These are phyloP conservation scores for Trichosanthes cucumerina DNA, from an alignment of 306 rosid genomes.

Conservation along the genomic window DNA sequence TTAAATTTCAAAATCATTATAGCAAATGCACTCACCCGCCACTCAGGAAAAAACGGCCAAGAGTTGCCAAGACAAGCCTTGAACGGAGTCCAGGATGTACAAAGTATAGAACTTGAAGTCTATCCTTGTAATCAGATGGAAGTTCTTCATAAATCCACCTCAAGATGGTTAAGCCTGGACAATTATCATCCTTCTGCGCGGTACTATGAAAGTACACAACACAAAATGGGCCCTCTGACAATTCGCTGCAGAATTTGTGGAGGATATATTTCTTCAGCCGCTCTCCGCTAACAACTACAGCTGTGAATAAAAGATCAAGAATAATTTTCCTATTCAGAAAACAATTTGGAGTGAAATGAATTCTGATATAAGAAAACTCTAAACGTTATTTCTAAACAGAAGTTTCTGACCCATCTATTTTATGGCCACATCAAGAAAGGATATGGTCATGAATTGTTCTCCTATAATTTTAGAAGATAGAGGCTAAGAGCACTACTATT, in stretches of 20 bases:
- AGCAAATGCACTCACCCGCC: conserved; percentile 56
- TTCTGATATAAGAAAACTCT: neutral
- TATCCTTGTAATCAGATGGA: conserved; percentile 58
- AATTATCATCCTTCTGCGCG: conserved; percentile 80
- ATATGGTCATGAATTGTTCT: neutral
- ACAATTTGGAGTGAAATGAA: neutral
- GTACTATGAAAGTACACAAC: conserved; percentile 74
- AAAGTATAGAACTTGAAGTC: conserved; percentile 73
- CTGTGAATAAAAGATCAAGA: conserved; percentile 26
- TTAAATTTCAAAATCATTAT: neutral
- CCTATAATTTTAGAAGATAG: neutral
- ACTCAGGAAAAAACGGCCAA: conserved; percentile 73
- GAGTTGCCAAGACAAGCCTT: conserved; percentile 69
- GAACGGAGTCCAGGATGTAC: conserved; percentile 90
- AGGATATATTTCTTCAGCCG: conserved; percentile 67
- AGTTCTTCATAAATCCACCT: conserved; percentile 97
- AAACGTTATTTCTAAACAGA: neutral
- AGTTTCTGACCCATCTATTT: neutral
- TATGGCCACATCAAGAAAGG: neutral
- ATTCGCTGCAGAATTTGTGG: conserved; percentile 61
- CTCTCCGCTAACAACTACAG: conserved; percentile 61
- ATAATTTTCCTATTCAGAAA: neutral
- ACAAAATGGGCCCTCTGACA: conserved; percentile 69
- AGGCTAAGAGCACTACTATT: neutral
- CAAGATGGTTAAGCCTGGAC: conserved; percentile 84